Percentiles rank a stretch among this genome's conserved stretches.
These are phyloP conservation scores for Ambrosia artemisiifolia DNA, from an alignment of 129 eudicot species.

Conservation along the genomic window DNA sequence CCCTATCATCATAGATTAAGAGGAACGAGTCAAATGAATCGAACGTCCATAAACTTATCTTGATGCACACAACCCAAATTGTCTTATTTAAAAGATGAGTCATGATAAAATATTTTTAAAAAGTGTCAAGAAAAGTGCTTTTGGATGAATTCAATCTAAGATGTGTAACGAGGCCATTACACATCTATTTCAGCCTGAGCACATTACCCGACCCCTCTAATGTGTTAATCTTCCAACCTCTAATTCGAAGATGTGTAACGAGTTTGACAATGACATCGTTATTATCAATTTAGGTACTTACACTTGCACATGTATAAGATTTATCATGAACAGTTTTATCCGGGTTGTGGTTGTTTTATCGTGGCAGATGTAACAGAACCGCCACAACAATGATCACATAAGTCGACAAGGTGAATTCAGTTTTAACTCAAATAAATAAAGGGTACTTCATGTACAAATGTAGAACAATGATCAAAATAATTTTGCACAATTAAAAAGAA, in stretches of 20 bases:
- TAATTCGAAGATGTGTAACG: not conserved
- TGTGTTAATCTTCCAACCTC: not conserved
- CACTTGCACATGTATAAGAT: not conserved
- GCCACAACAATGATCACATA: not conserved
- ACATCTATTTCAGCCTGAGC: not conserved
- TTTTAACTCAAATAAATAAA: not conserved
- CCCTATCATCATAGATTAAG: too few species aligned
- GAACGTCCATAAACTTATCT: too few species aligned
- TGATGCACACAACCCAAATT: too few species aligned
- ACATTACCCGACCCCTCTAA: not conserved
- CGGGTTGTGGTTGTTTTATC: too few species aligned
- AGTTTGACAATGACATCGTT: not conserved
- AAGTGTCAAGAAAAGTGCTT: too few species aligned
- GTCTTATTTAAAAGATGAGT: too few species aligned
- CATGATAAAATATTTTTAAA: too few species aligned
- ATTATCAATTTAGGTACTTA: not conserved
- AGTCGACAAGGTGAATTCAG: not conserved
- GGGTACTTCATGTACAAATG: constrained; percentile 3
- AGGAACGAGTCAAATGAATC: too few species aligned
- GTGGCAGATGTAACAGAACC: not conserved
- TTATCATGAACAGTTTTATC: not conserved
- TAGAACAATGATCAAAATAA: not conserved
- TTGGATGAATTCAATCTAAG: not conserved
- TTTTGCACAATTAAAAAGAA: not conserved
- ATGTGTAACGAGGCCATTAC: too few species aligned